phyloP scores from a whole-genome alignment of 148 eudicot species.

The Oxyria digyna region DNA sequence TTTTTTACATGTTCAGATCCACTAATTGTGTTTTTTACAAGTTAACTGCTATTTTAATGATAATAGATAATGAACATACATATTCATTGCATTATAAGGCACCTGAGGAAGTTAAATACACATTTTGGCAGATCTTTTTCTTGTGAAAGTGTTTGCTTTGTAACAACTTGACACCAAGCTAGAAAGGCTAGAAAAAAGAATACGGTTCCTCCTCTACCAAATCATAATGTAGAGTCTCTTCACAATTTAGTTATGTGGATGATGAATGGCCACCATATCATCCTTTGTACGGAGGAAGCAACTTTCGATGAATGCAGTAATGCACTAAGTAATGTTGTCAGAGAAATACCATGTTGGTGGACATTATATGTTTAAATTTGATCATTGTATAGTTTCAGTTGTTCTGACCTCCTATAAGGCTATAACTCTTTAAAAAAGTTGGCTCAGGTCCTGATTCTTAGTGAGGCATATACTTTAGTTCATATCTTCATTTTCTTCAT shows the following conservation, averaged over 20 bases:
- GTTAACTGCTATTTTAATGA: neutral
- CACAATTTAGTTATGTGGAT: slow-evolving; percentile 1
- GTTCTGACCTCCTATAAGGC: slow-evolving; percentile 17
- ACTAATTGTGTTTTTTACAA: neutral
- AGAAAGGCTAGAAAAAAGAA: neutral
- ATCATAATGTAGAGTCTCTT: neutral
- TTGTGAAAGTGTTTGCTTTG: neutral
- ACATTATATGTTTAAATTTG: neutral
- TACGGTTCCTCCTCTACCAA: neutral
- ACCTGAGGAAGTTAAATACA: slow-evolving; percentile 6
- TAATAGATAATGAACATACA: neutral
- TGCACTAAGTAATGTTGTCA: neutral
- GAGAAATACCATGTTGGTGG: neutral
- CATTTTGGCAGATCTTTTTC: neutral
- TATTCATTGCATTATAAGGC: neutral
- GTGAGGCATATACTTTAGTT: slow-evolving; percentile 28
- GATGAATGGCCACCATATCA: slow-evolving; percentile 6
- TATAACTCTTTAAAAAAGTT: slow-evolving; percentile 14
- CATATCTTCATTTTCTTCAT: slow-evolving; percentile 17
- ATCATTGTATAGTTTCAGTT: slow-evolving; percentile 6
- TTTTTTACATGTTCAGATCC: neutral
- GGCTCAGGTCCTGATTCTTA: slow-evolving; percentile 31
- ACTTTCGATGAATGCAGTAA: slow-evolving; percentile 1
- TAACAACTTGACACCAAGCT: neutral
- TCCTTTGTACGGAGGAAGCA: slow-evolving; percentile 2